Evolutionary conservation across 805 yeast genomes (phyloP), one percentile per base, ranked within the genome.

Genomic region (Myxozyma melibiosi): DNA sequence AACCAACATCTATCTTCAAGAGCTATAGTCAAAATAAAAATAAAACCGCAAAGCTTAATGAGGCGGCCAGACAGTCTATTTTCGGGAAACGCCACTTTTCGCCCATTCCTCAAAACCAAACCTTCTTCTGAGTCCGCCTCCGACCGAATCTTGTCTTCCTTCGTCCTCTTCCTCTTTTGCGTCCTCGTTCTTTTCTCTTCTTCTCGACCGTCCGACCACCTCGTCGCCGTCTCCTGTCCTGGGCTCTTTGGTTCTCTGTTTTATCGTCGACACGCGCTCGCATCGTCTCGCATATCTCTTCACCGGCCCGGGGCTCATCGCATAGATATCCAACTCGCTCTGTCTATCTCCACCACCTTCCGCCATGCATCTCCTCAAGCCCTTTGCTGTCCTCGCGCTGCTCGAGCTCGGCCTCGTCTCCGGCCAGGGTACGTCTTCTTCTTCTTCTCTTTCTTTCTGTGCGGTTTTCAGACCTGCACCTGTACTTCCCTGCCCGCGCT

Each of bases 391-490:
- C 4, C 11, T 22, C 33, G 46, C 18, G 47, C 41, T 33, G 41
- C 33, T 41, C 18, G 45, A 30, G 9, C 25, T 14, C 6, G 30
- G 25, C 25, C 31, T 41, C n/a, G 53, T 31, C 3, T 24, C 34
- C 31, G 53, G 47, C 25, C 47, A 31, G 25, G 37, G 53, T 50
- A 39, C 13, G 40, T 27, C 13, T n/a, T 18, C 30, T 8, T n/a
- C 18, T 27, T 6, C 16, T 11, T 39, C 11, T 4, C 25, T n/a
- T n/a, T n/a, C n/a, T n/a, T n/a, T n/a, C n/a, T n/a, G n/a, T n/a
- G n/a, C n/a, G n/a, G n/a, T n/a, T n/a, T n/a, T n/a, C n/a, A 11
- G 33, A 30, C 33, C 33, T 30, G 33, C 7, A 30, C 33, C 33
- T 11, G 33, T 30, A n/a, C n/a, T n/a, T n/a, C n/a, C n/a, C n/a